Evolutionary conservation across 148 eudicot genomes (phyloP), one percentile per base, ranked within the genome.

Genomic region (Persicaria maculosa): DNA sequence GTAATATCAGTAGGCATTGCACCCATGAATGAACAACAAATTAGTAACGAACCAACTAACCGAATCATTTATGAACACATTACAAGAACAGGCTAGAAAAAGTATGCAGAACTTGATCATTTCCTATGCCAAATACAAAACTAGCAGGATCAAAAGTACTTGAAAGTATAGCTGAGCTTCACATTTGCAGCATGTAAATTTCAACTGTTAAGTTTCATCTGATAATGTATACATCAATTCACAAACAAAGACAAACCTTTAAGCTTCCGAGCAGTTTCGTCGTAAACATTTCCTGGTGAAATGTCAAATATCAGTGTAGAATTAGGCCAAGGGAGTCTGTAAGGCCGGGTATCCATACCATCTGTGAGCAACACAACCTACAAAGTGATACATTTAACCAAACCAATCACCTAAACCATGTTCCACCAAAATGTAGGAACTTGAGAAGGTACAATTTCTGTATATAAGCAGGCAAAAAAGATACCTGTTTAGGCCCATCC

Each of bases 321-420:
- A 73, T 65, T 74, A 12, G 93, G 97, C 98, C 98, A 94, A 16
- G 83, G 83, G 72, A 94, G 89, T 78, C 96, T 78, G 79, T 88
- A 94, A 72, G 91, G 88, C 44, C 98, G 90, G 75, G 98, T 94
- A 75, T 94, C 98, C 79, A 87, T 86, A 40, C 98, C 98, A 88
- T 94, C 97, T 82, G 96, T 94, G 68, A 94, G 85, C 78, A 94
- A 75, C 79, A 94, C 97, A 83, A 90, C 93, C 98, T 94, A 81
- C 68, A 80, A 43, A 77, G 71, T 47, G 52, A 73, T 64, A 47
- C 50, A 76, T 61, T 61, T 73, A 45, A 61, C 71, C 75, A 77
- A 14, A 47, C 52, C 57, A 65, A 65, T 40, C 69, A 40, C 9
- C 31, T 14, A 46, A 36, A 64, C 44, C 47, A 40, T 15, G 70